Conservation (phyloP, 1,139 yeast genomes). For the Pichia sp. region DNA sequence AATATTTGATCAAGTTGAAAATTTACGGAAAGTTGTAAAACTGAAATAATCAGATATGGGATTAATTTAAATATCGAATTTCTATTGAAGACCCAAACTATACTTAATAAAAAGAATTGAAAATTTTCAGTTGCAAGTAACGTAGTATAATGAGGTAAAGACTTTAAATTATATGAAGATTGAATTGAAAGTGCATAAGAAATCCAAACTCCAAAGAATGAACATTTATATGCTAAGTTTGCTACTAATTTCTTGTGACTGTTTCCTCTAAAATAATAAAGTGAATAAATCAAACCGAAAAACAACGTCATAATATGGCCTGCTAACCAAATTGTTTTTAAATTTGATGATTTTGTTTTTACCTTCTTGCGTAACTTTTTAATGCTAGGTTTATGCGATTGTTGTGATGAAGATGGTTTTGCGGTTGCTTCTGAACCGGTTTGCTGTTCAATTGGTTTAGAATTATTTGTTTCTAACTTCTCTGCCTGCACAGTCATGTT, state of each 20-base stretch:
- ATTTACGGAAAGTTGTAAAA: constrained; percentile 45
- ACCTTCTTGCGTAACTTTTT: constrained; percentile 13
- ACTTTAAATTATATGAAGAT: constrained; percentile 49
- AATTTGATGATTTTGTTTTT: constrained; percentile 16
- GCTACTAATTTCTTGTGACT: constrained; percentile 42
- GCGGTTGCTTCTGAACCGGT: background rate
- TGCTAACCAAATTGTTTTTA: constrained; percentile 51
- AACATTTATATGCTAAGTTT: constrained; percentile 43
- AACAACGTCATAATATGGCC: constrained; percentile 51
- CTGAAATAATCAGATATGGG: constrained; percentile 52
- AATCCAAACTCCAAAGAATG: constrained; percentile 51
- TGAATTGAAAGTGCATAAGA: constrained; percentile 50
- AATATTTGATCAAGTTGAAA: constrained; percentile 39
- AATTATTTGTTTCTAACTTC: no score
- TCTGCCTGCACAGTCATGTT: no score
- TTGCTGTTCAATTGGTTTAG: no score
- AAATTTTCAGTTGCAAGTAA: constrained; percentile 63
- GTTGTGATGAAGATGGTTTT: background rate
- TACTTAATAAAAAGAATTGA: constrained; percentile 51
- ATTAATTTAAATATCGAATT: constrained; percentile 58
- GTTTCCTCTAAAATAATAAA: constrained; percentile 42
- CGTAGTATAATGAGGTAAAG: constrained; percentile 50
- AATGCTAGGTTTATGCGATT: background rate
- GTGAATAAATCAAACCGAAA: constrained; percentile 44
- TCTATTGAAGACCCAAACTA: constrained; percentile 58